Evolutionary conservation across 371 early-diverging fungal species (phyloP).

Genomic region (Syncephalastrum racemosum): DNA sequence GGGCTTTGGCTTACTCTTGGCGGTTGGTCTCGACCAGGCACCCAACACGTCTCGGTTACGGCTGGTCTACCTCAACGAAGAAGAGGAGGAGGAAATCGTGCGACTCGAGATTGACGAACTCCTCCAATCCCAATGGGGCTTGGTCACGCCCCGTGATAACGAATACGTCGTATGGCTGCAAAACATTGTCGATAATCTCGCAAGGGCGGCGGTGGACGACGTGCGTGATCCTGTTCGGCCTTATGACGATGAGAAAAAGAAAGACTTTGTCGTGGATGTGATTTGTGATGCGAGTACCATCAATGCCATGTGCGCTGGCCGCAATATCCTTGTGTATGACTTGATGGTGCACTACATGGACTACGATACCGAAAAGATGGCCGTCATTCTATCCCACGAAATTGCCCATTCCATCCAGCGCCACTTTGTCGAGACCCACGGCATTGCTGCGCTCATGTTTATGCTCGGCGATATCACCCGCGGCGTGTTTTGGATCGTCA

Average conservation of each 20-base stretch:
- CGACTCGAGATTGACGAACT: constrained; percentile 29
- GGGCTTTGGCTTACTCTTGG: constrained; percentile 36
- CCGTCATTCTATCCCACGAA: constrained; percentile 64
- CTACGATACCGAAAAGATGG: constrained; percentile 51
- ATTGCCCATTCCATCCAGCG: constrained; percentile 63
- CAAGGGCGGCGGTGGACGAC: constrained; percentile 39
- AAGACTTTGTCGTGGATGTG: constrained; percentile 29
- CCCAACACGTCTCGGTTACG: constrained; percentile 61
- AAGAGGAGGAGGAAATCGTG: constrained; percentile 47
- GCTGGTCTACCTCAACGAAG: constrained; percentile 54
- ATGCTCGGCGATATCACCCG: constrained; percentile 50
- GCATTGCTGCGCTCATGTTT: constrained; percentile 44
- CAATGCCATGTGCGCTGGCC: constrained; percentile 50
- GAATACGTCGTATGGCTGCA: constrained; percentile 39
- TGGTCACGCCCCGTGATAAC: constrained; percentile 35
- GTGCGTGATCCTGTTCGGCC: constrained; percentile 41
- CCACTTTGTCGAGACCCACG: constrained; percentile 63
- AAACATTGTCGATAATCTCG: constrained; percentile 39
- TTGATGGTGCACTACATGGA: constrained; percentile 48
- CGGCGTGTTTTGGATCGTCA: constrained; percentile 48
- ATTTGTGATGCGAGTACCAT: constrained; percentile 40
- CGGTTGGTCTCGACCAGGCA: constrained; percentile 50
- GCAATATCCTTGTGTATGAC: constrained; percentile 43
- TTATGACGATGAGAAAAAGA: constrained; percentile 13
- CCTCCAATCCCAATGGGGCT: constrained; percentile 26